Evolutionary conservation across 306 rosid species (phyloP).

Genomic region (Trifolium pratense): DNA sequence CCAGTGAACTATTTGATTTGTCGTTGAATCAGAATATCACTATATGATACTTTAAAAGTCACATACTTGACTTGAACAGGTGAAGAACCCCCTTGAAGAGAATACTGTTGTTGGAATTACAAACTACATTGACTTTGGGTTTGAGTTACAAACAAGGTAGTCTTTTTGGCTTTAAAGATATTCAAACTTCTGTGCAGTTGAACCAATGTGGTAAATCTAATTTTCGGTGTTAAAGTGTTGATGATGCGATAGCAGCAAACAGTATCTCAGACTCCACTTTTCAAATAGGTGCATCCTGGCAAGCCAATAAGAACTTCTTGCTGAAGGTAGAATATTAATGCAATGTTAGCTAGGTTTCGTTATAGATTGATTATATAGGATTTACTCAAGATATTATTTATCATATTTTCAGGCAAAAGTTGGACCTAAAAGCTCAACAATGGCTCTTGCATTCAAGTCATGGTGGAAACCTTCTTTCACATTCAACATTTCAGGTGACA

Average conservation of each 20-base stretch:
- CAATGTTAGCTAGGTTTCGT: slow-evolving; percentile 27
- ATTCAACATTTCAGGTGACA: slow-evolving; percentile 80
- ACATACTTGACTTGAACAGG: slow-evolving; percentile 63
- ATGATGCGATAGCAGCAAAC: slow-evolving; percentile 57
- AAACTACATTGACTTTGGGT: slow-evolving; percentile 94
- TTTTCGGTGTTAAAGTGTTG: slow-evolving; percentile 60
- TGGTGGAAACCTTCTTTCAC: slow-evolving; percentile 99
- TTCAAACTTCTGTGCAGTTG: slow-evolving; percentile 24
- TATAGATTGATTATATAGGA: slow-evolving; percentile 34
- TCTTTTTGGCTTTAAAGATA: slow-evolving; percentile 26
- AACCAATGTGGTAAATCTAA: slow-evolving; percentile 36
- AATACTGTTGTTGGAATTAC: slow-evolving; percentile 86
- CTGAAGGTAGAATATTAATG: slow-evolving; percentile 65
- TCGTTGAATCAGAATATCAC: slow-evolving; percentile 8
- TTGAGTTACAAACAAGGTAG: slow-evolving; percentile 85
- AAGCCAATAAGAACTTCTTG: slow-evolving; percentile 90
- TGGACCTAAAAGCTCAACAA: slow-evolving; percentile 78
- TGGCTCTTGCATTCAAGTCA: slow-evolving; percentile 82
- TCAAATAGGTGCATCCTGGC: slow-evolving; percentile 97
- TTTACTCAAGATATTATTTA: slow-evolving; percentile 34
- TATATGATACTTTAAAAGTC: slow-evolving; percentile 33
- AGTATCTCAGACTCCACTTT: slow-evolving; percentile 72
- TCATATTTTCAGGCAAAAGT: slow-evolving; percentile 70
- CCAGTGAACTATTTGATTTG: slow-evolving; percentile 16
- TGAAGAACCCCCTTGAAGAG: slow-evolving; percentile 89